Conservation (phyloP, 2,329 filamentous ascomycete species). For the Nemania sp. region DNA sequence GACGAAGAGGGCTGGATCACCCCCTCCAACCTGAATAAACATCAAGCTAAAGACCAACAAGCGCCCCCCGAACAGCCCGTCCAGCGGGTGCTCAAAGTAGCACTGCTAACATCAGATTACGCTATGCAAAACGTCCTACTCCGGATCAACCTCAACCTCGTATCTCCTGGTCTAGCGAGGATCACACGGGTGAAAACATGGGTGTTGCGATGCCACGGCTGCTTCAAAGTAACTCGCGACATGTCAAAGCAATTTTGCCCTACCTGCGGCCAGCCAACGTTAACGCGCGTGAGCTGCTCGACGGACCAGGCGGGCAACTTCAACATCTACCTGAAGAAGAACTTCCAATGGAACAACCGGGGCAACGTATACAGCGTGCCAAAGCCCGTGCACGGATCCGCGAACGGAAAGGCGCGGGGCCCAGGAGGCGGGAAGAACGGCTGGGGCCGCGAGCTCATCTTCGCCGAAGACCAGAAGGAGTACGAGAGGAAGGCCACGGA, state of each 20-base stretch:
- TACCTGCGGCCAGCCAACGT: conserved; percentile 86
- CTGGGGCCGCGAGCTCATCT: conserved; percentile 85
- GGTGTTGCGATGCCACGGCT: conserved; percentile 92
- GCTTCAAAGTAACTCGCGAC: conserved; percentile 86
- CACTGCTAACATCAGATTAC: conserved; percentile 94
- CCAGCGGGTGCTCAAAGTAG: conserved; percentile 80
- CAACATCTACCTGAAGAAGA: conserved; percentile 87
- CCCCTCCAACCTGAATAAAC: conserved; percentile 87
- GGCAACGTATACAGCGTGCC: conserved; percentile 94
- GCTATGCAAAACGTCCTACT: conserved; percentile 98
- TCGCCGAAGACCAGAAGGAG: conserved; percentile 97
- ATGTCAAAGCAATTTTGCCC: conserved; percentile 93
- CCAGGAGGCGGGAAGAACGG: conserved; percentile 82
- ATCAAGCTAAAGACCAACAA: conserved; percentile 75
- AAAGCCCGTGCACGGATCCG: conserved; percentile 83
- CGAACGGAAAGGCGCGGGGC: conserved; percentile 78
- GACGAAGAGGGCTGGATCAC: conserved; percentile 86
- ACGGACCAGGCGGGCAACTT: conserved; percentile 86
- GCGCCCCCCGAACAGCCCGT: conserved; percentile 63
- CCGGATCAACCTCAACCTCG: conserved; percentile 91
- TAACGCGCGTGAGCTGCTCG: conserved; percentile 86
- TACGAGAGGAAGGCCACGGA: conserved; percentile 74
- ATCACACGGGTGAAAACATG: conserved; percentile 89
- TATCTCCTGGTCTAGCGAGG: conserved; percentile 81
- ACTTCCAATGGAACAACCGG: conserved; percentile 95